Base-by-base conservation (phyloP, 768 basidiomycete species). In the Calocera cornea region DNA sequence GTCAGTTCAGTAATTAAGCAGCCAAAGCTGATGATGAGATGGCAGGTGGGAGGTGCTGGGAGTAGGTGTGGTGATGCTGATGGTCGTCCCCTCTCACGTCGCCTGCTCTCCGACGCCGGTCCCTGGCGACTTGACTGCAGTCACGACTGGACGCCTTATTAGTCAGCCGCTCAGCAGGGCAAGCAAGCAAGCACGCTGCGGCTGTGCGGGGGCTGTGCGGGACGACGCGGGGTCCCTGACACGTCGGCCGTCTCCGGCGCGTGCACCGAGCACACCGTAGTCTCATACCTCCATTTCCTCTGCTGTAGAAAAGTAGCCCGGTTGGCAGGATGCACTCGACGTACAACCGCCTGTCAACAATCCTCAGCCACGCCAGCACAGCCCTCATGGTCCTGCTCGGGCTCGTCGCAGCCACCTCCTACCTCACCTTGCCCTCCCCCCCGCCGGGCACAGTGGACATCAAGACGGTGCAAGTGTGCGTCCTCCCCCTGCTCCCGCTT, bases 301-400 rank as follows among this genome's bases (percentile, higher is more conserved):
- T n/a, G n/a, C n/a, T n/a, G n/a, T n/a, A n/a, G n/a, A n/a, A n/a
- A n/a, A n/a, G n/a, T n/a, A n/a, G n/a, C n/a, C n/a, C n/a, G n/a
- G n/a, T n/a, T n/a, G 31, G 54, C 24, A 60, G 31, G 54, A 60
- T 60, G 54, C 54, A 60, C 54, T 60, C 54, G 24, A 29, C 54
- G 8, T 60, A 33, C 16, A 60, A 60, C 22, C 24, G 54, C 27
- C 2, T 60, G 27, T 60, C 54, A 8, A 60, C 54, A 5, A 60
- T 60, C 54, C 16, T 60, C 31, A 60, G 54, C 31, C 54, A 60
- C 31, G 54, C 54, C 5, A 60, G 54, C 31, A 60, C 54, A 27
- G 54, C 54, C 2, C 54, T 60, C 2, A 60, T 60, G 54, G 54
- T 60, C 54, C 54, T 60, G 7, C 54, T 60, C 16, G 54, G 54